Evolutionary conservation across 352 stramenopile genomes (phyloP).

Genomic region (Phytophthora cryptogea): DNA sequence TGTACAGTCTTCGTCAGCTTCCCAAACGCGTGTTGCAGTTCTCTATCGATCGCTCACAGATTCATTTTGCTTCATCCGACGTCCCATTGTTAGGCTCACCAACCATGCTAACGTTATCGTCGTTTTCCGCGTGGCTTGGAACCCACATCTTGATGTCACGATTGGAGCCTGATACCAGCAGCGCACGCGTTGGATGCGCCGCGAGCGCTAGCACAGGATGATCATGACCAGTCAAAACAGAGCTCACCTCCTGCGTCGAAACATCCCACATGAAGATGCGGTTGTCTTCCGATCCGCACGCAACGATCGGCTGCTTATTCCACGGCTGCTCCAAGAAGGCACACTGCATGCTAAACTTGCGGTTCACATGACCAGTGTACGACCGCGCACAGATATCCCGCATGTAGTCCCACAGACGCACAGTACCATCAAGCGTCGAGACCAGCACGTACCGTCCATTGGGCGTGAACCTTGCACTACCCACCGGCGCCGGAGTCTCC

Average conservation of each 20-base stretch:
- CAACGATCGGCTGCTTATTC: slow-evolving; percentile 53
- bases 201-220: slow-evolving; percentile 91
- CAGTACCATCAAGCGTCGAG: slow-evolving; percentile 89
- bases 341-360: slow-evolving; percentile 88
- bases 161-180: slow-evolving; percentile 86
- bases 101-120: slow-evolving; percentile 5
- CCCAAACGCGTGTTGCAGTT: background rate
- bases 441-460: slow-evolving; percentile 95
- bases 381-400: slow-evolving; percentile 62
- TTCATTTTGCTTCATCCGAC: background rate
- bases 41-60: background rate
- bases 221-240: slow-evolving; percentile 64
- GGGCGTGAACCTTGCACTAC: slow-evolving; percentile 90
- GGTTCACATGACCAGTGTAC: slow-evolving; percentile 79
- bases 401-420: slow-evolving; percentile 92
- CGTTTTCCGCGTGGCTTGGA: slow-evolving; percentile 19
- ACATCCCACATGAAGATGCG: slow-evolving; percentile 94
- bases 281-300: slow-evolving; percentile 93
- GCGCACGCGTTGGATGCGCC: slow-evolving; percentile 53
- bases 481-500: slow-evolving; percentile 60
- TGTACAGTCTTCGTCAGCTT: slow-evolving; percentile 5
- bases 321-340: slow-evolving; percentile 73
- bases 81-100: slow-evolving; percentile 14
- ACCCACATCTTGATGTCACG: slow-evolving; percentile 61
- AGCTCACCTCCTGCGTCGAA: slow-evolving; percentile 68